A percentile compares a stretch with the other conserved stretches of the same genome.
Conservation (phyloP, 2,329 filamentous ascomycete species). For the Endocalyx cinctus region DNA sequence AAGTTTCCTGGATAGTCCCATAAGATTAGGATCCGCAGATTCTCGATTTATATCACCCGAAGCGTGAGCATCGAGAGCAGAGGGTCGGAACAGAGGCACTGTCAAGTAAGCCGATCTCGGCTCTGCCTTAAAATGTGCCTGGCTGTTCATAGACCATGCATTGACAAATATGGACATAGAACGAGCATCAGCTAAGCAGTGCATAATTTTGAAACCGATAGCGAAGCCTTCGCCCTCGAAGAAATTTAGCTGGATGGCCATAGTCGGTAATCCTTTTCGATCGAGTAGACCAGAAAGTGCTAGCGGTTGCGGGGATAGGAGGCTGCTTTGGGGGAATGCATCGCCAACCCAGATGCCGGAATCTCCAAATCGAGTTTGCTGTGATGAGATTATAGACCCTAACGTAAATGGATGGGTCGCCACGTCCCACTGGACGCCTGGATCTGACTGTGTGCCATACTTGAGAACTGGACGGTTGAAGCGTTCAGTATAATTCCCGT, state of each 20-base stretch:
- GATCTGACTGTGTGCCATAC: constrained; percentile 33
- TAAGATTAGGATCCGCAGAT: constrained; percentile 17
- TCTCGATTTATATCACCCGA: too few species aligned
- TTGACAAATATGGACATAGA: constrained; percentile 38
- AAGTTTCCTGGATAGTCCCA: constrained; percentile 29
- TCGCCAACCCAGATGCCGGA: constrained; percentile 32
- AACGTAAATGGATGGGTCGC: constrained; percentile 25
- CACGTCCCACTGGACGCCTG: constrained; percentile 35
- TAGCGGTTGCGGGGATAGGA: constrained; percentile 28
- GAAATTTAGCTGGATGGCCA: constrained; percentile 34
- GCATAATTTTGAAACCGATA: constrained; percentile 36
- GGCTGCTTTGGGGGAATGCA: constrained; percentile 26
- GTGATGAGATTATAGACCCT: constrained; percentile 24
- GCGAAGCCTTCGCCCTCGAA: constrained; percentile 37
- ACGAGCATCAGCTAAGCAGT: constrained; percentile 42
- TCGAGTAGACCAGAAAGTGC: constrained; percentile 28
- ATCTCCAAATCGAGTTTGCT: constrained; percentile 11
- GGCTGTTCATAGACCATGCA: constrained; percentile 32
- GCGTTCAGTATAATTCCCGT: constrained; percentile 25
- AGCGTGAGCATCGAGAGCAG: constrained; percentile 32
- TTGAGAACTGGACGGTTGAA: constrained; percentile 29
- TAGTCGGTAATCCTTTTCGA: constrained; percentile 23
- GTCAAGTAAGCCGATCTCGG: not conserved
- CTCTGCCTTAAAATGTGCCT: not conserved
- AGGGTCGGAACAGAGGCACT: constrained; percentile 35